Base-by-base conservation (phyloP, 2,329 filamentous ascomycete species). In the Aspergillus flavus region DNA sequence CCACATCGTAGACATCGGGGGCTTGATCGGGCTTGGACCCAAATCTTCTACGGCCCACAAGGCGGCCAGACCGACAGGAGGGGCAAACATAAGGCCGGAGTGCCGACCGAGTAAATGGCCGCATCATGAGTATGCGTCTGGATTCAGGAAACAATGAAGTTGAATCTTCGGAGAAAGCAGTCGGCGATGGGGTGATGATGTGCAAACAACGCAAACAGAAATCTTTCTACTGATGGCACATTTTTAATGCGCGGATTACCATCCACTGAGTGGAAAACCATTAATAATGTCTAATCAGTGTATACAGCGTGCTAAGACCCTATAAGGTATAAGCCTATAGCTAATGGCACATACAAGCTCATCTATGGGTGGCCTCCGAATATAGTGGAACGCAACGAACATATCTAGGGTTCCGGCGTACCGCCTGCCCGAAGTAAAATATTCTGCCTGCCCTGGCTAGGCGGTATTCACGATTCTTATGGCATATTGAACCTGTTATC, bases 1-100 rank as follows among this genome's bases (percentile, higher is more conserved):
- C 92, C 36, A 97, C 91, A 85, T 97, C 93, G 82, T 95, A 97
- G 72, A 97, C 89, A 68, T 96, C 91, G 12, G 88, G 87, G 58
- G 75, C 71, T 54, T 75, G 64, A 16, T 73, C 71, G 12, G 78
- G 36, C 54, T 73, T 73, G 28, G 78, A 77, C 2, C 71, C 73
- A 56, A 79, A 78, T 55, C 64, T 69, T 58, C 78, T 73, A 45
- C 71, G 68, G 19, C 67, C 61, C 21, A 68, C 12, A 14, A 63
- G 32, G 66, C 68, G 41, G 68, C 61, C 39, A 58, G 70, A 71
- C 34, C 74, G 71, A 63, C 80, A 82, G 55, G 78, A 78, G 12
- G 73, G 71, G 66, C 80, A 81, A 55, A 81, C 66, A 55, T 80
- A 81, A 19, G 77, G 72, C 58, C 77, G 75, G 48, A 79, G 59